Evolutionary conservation across 2,329 filamentous ascomycete genomes (phyloP).

Genomic region (Aspergillus versicolor): DNA sequence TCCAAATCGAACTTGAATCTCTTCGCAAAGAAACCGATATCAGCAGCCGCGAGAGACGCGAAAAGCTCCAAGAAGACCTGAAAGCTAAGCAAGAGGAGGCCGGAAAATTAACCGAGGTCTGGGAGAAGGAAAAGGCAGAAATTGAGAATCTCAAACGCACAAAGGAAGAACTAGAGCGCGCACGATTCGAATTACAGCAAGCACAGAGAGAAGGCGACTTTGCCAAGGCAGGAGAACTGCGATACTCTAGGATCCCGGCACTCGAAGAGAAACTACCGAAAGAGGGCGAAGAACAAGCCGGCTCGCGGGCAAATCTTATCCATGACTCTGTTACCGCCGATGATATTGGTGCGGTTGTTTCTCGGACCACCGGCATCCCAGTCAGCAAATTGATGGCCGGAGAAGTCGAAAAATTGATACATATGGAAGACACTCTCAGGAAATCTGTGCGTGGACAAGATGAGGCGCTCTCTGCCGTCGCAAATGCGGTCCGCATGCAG

Average conservation of each 20-base stretch:
- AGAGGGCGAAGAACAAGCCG: slow-evolving; percentile 58
- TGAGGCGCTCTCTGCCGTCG: slow-evolving; percentile 85
- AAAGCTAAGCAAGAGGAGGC: slow-evolving; percentile 76
- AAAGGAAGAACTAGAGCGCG: slow-evolving; percentile 84
- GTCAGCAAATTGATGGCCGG: slow-evolving; percentile 89
- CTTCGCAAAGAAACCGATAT: slow-evolving; percentile 91
- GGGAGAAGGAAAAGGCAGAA: slow-evolving; percentile 85
- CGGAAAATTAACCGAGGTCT: slow-evolving; percentile 71
- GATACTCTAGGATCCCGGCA: slow-evolving; percentile 81
- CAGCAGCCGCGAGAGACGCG: slow-evolving; percentile 79
- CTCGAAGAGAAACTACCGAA: slow-evolving; percentile 77
- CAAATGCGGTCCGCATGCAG: slow-evolving; percentile 91
- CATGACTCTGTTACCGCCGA: slow-evolving; percentile 95
- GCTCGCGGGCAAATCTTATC: slow-evolving; percentile 61
- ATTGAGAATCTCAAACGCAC: slow-evolving; percentile 84
- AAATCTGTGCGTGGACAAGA: slow-evolving; percentile 88
- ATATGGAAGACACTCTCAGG: slow-evolving; percentile 89
- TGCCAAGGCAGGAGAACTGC: slow-evolving; percentile 81
- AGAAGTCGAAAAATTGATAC: slow-evolving; percentile 89
- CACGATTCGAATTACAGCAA: slow-evolving; percentile 79
- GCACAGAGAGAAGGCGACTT: slow-evolving; percentile 88
- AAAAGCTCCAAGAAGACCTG: slow-evolving; percentile 77
- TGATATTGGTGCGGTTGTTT: slow-evolving; percentile 90
- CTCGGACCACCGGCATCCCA: slow-evolving; percentile 87
- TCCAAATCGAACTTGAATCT: slow-evolving; percentile 95